A percentile compares a stretch with the other conserved stretches of the same genome.
Evolutionary conservation across 163 green algal species (phyloP).

Genomic region (Scenedesmus sp.): DNA sequence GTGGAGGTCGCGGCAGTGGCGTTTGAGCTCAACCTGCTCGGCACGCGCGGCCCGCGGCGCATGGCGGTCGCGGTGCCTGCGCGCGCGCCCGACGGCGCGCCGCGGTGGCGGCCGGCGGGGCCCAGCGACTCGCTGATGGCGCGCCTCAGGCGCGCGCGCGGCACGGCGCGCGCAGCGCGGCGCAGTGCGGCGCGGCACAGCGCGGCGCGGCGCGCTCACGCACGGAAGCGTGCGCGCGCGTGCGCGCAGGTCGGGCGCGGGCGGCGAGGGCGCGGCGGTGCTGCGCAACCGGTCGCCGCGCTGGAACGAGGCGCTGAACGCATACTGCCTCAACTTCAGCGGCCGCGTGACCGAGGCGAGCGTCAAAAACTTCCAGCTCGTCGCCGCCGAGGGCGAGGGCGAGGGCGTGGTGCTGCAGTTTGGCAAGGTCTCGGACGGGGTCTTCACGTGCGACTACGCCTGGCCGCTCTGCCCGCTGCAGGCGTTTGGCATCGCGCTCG

Average conservation of each 20-base stretch:
- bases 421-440: conserved; percentile 82
- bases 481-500: conserved; percentile 87
- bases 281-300: conserved; percentile 86
- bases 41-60: conserved; percentile 88
- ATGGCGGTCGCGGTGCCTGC: conserved; percentile 87
- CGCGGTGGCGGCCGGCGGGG: conserved; percentile 39
- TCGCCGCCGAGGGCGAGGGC: conserved; percentile 63
- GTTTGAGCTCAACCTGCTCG: conserved; percentile 95
- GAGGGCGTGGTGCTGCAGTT: conserved; percentile 86
- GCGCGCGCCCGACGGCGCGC: conserved; percentile 32
- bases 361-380: conserved; percentile 97
- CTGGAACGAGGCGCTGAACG: conserved; percentile 89
- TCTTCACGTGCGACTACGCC: conserved; percentile 90
- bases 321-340: conserved; percentile 94
- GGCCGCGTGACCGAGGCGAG: conserved; percentile 88
- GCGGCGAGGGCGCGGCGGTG: conserved; percentile 53
- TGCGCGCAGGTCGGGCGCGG: conserved; percentile 8
- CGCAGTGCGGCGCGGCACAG: too few relatives aligned
- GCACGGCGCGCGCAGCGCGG: too few relatives aligned
- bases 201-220: too few relatives aligned
- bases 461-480: conserved; percentile 86
- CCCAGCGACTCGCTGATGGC: conserved; percentile 49
- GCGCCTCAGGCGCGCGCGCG: conserved; percentile 19
- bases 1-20: conserved; percentile 77
- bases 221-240: neutral